Evolutionary conservation across 371 early-diverging fungal species (phyloP), one percentile per base, ranked within the genome.

Genomic region (Batkoa obscura): DNA sequence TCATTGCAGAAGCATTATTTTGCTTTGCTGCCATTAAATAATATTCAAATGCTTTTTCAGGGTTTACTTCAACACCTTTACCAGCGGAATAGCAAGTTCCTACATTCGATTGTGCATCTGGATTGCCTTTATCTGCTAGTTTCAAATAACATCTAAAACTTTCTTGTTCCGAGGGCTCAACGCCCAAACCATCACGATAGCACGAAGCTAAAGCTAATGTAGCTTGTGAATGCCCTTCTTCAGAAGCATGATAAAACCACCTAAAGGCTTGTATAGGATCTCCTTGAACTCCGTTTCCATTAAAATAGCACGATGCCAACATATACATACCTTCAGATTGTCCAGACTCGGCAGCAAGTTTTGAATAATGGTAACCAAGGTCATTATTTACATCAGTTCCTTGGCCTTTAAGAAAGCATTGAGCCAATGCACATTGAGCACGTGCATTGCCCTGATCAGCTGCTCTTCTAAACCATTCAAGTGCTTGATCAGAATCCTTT

Each of bases 141-240:
- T 69, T 68, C 13, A 66, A 61, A 67, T 86, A 89, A 76, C 81
- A 81, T 5, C 62, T 43, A 3, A 79, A 78, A 0, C 85, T 84
- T 43, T 67, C 52, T 6, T 56, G 54, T 43, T 70, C 66, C 55
- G 81, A 66, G 33, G 68, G 69, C 15, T 68, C 62, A 49, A 76
- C 74, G 6, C 88, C 88, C 35, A 73, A 70, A 30, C 88, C 88
- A 52, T 80, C 78, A 58, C 82, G 83, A 63, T 80, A 79, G 58
- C 79, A 76, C 59, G 76, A 77, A 30, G 83, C 86, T 5, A 88
- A 65, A n/a, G 73, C 67, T 67, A 82, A 79, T 62, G 80, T 81
- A 31, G 86, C 86, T 60, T 79, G 79, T 41, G 76, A 73, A 63
- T 82, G 82, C 13, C 83, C 86, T 42, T 68, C 68, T 55, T 70